Conservation (phyloP, 805 yeast species). For the Yarrowia deformans region DNA sequence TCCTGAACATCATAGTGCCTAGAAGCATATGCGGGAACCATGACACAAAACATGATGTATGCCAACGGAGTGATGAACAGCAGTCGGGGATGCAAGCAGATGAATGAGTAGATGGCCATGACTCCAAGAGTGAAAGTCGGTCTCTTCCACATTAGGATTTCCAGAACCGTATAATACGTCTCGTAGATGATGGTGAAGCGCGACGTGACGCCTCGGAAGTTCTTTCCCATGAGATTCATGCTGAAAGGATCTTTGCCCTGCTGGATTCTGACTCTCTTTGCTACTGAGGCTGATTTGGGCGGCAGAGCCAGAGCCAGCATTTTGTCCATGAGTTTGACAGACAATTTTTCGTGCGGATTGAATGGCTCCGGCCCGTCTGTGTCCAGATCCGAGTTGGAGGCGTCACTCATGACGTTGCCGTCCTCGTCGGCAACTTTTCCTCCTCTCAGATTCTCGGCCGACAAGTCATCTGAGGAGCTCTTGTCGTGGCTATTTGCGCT, state of each 20-base stretch:
- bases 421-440: conserved; percentile 18
- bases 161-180: conserved; percentile 62
- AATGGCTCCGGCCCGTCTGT: neutral
- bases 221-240: conserved; percentile 68
- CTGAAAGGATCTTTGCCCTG: conserved; percentile 72
- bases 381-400: neutral
- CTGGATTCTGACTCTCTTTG: conserved; percentile 62
- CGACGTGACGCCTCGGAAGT: conserved; percentile 45
- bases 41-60: conserved; percentile 59
- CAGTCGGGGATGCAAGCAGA: conserved; percentile 63
- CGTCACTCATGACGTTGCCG: conserved; percentile 9
- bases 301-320: conserved; percentile 77
- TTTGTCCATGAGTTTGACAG: conserved; percentile 64
- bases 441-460: neutral
- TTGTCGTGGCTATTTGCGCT: neutral
- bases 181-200: conserved; percentile 54
- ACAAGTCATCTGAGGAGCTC: neutral
- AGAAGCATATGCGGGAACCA: conserved; percentile 71
- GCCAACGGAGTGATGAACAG: conserved; percentile 58
- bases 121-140: conserved; percentile 68
- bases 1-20: conserved; percentile 68
- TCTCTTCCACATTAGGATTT: conserved; percentile 68
- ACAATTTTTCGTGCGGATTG: conserved; percentile 17
- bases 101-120: conserved; percentile 58
- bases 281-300: conserved; percentile 52